Percentiles rank a stretch among this genome's conserved stretches.
Conservation (phyloP, 345 rosid genomes). For the Gossypium australe region DNA sequence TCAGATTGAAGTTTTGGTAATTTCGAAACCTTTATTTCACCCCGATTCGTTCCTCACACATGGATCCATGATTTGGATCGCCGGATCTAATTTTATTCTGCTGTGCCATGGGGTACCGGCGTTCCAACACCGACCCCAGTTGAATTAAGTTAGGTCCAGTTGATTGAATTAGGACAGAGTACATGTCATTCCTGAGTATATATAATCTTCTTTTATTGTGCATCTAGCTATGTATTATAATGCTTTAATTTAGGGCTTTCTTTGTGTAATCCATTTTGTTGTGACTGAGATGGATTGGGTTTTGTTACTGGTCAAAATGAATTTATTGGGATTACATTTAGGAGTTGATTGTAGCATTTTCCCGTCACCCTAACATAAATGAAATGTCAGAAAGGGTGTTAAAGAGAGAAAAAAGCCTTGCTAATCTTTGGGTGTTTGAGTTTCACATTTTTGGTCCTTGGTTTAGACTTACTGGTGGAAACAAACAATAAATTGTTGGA, state of each 20-base stretch:
- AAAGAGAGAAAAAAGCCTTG: background rate
- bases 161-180: background rate
- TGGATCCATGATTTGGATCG: no score
- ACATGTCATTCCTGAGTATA: background rate
- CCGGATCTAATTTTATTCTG: no score
- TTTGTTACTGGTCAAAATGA: background rate
- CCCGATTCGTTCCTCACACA: no score
- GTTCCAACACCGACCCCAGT: no score
- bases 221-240: background rate
- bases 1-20: no score
- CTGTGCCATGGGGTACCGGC: no score
- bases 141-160: background rate
- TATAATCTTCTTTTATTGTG: background rate
- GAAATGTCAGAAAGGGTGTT: background rate
- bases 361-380: background rate
- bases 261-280: background rate
- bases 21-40: no score
- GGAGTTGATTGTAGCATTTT: background rate
- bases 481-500: conserved; percentile 1
- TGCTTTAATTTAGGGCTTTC: background rate
- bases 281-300: background rate
- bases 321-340: background rate
- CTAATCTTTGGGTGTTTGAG: background rate
- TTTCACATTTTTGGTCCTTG: background rate
- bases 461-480: background rate